phyloP scores from a whole-genome alignment of 225 moss, liverwort and hornwort species.

The Physcomitrellopsis africana region DNA sequence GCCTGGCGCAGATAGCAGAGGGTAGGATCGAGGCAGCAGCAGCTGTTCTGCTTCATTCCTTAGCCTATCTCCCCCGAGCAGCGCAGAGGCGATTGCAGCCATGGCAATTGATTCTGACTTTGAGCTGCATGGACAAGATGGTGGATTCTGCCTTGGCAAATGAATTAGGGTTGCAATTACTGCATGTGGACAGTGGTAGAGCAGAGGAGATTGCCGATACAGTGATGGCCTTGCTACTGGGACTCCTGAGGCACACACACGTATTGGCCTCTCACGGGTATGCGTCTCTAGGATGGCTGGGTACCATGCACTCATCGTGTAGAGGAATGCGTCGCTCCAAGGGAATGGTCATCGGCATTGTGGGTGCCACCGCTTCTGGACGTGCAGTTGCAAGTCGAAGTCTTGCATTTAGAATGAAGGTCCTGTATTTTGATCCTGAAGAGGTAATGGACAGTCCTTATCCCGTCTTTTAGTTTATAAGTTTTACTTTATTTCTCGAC shows the following conservation, averaged over 20 bases:
- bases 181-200: constrained; percentile 90
- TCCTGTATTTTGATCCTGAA: constrained; percentile 78
- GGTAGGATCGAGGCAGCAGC: constrained; percentile 94
- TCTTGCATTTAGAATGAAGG: constrained; percentile 90
- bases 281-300: constrained; percentile 87
- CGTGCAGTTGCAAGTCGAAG: constrained; percentile 78
- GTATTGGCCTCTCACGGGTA: constrained; percentile 88
- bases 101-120: constrained; percentile 89
- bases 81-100: constrained; percentile 93
- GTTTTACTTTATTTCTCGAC: not conserved
- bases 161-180: constrained; percentile 88
- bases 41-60: constrained; percentile 85
- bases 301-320: constrained; percentile 84
- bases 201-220: constrained; percentile 96
- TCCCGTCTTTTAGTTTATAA: not conserved
- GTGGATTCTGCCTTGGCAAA: constrained; percentile 87
- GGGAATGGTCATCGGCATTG: constrained; percentile 88
- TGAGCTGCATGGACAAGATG: constrained; percentile 89
- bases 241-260: constrained; percentile 82
- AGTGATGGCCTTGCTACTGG: constrained; percentile 87
- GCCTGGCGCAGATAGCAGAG: constrained; percentile 83
- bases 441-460: constrained; percentile 50
- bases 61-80: constrained; percentile 93
- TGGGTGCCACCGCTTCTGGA: constrained; percentile 78
- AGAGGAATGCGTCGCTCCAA: constrained; percentile 94